These are phyloP conservation scores for Coemansia aciculifera DNA, from an alignment of 192 early-diverging fungal species.

Conservation along the genomic window DNA sequence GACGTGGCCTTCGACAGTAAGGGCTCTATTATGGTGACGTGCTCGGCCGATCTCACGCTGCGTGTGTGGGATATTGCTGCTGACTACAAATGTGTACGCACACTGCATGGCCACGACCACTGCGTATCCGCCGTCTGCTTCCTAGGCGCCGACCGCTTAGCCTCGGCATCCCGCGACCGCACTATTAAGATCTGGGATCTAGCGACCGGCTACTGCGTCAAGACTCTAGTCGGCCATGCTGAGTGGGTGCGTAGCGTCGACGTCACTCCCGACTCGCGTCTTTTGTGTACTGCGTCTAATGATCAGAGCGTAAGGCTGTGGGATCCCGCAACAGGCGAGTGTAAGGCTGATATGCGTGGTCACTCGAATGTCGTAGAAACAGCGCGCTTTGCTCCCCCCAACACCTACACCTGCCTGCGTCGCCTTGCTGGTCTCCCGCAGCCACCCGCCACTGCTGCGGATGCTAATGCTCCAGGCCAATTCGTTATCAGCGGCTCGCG, in stretches of 20 bases:
- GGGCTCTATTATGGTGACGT: conserved; percentile 81
- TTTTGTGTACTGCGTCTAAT: conserved; percentile 76
- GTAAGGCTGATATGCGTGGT: conserved; percentile 77
- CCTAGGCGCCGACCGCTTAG: conserved; percentile 76
- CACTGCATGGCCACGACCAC: conserved; percentile 92
- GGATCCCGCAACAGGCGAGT: conserved; percentile 73
- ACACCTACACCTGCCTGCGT: conserved; percentile 64
- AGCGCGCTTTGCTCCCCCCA: conserved; percentile 77
- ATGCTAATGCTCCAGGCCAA: conserved; percentile 59
- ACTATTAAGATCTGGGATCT: conserved; percentile 93
- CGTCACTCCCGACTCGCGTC: conserved; percentile 68
- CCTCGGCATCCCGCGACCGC: conserved; percentile 88
- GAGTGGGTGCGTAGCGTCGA: conserved; percentile 86
- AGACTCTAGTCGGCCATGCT: conserved; percentile 75
- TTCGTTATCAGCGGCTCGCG: conserved; percentile 83
- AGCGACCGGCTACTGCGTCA: conserved; percentile 71
- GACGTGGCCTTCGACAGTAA: conserved; percentile 83
- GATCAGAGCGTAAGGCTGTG: conserved; percentile 89
- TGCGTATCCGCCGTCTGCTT: conserved; percentile 83
- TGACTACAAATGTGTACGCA: conserved; percentile 80
- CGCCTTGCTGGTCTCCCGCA: conserved; percentile 64
- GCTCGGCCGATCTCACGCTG: conserved; percentile 88
- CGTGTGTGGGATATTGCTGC: conserved; percentile 89
- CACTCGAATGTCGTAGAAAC: conserved; percentile 97
- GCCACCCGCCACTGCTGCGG: conserved; percentile 24